phyloP scores from a whole-genome alignment of 2,329 filamentous ascomycete species.

The Cladophialophora carrionii region DNA sequence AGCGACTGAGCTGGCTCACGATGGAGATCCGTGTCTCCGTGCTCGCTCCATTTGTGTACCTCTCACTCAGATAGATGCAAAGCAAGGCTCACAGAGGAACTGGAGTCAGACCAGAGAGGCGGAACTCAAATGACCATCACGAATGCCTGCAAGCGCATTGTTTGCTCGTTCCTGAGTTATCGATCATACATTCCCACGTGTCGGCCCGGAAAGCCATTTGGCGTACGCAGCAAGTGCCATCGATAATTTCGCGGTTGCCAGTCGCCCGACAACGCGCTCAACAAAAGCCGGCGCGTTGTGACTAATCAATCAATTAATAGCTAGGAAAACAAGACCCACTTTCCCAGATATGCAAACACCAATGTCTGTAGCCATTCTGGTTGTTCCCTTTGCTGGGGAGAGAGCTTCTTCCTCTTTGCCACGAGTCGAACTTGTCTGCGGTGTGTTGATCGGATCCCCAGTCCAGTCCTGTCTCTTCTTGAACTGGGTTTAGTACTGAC shows the following conservation, averaged over 20 bases:
- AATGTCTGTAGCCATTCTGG: neutral
- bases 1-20: neutral
- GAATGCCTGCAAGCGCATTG: neutral
- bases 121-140: no score
- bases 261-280: neutral
- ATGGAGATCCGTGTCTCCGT: no score
- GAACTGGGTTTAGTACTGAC: neutral
- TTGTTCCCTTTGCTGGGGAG: neutral
- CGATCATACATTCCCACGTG: neutral
- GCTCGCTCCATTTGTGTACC: no score
- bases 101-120: no score
- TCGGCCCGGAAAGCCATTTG: neutral
- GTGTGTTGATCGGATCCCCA: neutral
- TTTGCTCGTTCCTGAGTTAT: neutral
- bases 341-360: neutral
- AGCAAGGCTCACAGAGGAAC: no score
- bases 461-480: neutral
- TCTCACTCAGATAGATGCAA: no score
- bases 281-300: neutral
- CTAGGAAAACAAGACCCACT: neutral
- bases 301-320: no score
- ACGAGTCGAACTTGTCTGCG: neutral
- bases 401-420: neutral
- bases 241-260: neutral
- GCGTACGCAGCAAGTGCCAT: neutral